Conservation (phyloP, 306 rosid species). For the Abrus pulchellus region DNA sequence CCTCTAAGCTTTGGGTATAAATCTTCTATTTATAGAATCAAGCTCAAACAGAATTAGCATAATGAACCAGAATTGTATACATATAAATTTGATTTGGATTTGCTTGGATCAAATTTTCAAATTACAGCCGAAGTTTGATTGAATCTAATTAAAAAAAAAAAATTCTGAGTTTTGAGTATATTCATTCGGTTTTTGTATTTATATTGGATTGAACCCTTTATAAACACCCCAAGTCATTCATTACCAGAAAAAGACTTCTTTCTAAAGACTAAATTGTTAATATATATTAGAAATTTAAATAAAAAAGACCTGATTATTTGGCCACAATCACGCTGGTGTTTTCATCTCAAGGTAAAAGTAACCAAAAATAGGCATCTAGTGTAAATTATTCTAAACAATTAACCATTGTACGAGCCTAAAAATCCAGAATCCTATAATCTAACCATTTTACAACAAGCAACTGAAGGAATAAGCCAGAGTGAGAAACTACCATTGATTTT, state of each 20-base stretch:
- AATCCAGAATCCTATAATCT: neutral
- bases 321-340: slow-evolving; percentile 11
- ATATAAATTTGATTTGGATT: too few relatives aligned
- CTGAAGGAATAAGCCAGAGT: slow-evolving; percentile 35
- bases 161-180: too few relatives aligned
- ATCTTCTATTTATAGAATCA: slow-evolving; percentile 49
- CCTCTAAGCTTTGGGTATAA: slow-evolving; percentile 68
- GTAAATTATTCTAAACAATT: slow-evolving; percentile 3
- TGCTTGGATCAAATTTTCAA: too few relatives aligned
- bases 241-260: too few relatives aligned
- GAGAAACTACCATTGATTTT: slow-evolving; percentile 61
- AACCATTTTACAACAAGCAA: slow-evolving; percentile 19
- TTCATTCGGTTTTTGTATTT: too few relatives aligned
- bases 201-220: too few relatives aligned
- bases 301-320: neutral
- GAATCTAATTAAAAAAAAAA: too few relatives aligned
- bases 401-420: neutral
- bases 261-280: too few relatives aligned
- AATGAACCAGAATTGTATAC: neutral
- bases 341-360: slow-evolving; percentile 2
- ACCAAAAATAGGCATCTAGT: neutral
- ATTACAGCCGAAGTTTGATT: too few relatives aligned
- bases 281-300: neutral
- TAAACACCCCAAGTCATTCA: too few relatives aligned
- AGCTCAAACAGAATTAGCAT: slow-evolving; percentile 48